Base-by-base conservation (phyloP, 2,329 filamentous ascomycete genomes). In the Fusarium austroafricanum region DNA sequence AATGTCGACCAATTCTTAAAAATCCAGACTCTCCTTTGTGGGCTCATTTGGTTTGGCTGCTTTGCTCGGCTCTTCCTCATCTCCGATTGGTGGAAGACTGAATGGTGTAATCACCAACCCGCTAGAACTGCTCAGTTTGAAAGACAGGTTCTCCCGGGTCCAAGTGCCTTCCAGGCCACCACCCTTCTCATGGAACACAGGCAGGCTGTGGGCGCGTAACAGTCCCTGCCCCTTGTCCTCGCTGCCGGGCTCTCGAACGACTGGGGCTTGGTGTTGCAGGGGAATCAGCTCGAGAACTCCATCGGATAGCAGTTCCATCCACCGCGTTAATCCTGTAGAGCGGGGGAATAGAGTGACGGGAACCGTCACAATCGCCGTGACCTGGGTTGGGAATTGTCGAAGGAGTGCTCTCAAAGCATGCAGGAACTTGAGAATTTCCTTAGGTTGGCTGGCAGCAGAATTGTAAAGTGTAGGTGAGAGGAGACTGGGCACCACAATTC, bases 81-180 rank as follows among this genome's bases (percentile, higher is more conserved):
- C 93, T 55, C 94, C 92, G 39, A 95, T 83, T 0, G 96, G 96
- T 26, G 96, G 96, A 42, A 99, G 83, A 76, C 92, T 96, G 79
- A 94, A 97, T 1, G 94, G 93, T 73, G 90, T 92, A 67, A 99
- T 93, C 38, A 93, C 87, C 70, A 99, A 89, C 51, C 93, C 94
- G 72, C 87, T 90, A 4, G 87, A 86, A 73, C 93, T 86, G 77
- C 93, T 97, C 51, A 99, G 81, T 63, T 90, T 94, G 78, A 99
- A 99, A 6, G 94, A 94, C 79, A 97, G 86, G 79, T 97, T 94
- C 74, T 97, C 92, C 23, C 92, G 89, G 54, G 90, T 85, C 65
- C 89, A 89, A 59, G 87, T 87, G 38, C 87, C 84, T 61, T 89
- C 88, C 3, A 87, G 85, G 11, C 93, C 93, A 3, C 94, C 94